Conservation (phyloP, 208 protist species). For the Crithidia thermophila region DNA sequence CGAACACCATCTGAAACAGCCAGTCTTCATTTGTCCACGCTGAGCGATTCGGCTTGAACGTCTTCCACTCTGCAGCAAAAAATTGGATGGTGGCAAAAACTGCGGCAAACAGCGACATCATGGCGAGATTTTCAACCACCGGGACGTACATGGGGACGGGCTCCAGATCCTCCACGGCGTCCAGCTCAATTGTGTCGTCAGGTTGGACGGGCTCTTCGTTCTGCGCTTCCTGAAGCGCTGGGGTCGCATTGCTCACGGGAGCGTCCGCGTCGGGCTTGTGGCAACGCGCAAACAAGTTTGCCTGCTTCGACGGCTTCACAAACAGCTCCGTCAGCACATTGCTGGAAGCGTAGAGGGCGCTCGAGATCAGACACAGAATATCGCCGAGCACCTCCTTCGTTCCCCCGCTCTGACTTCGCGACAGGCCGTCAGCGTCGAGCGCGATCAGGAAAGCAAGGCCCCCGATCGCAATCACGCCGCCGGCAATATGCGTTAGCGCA, state of each 20-base stretch:
- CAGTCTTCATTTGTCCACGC: slow-evolving; percentile 67
- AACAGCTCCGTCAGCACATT: slow-evolving; percentile 94
- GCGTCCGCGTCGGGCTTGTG: neutral
- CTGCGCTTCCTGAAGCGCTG: neutral
- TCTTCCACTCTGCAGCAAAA: slow-evolving; percentile 76
- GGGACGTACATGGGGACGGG: slow-evolving; percentile 73
- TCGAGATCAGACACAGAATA: slow-evolving; percentile 78
- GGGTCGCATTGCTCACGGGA: neutral
- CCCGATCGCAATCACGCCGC: slow-evolving; percentile 74
- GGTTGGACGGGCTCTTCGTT: neutral
- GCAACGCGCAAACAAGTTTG: slow-evolving; percentile 21
- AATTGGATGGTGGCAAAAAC: slow-evolving; percentile 81
- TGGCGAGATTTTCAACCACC: slow-evolving; percentile 70
- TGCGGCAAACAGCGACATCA: slow-evolving; percentile 76
- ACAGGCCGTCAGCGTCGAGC: slow-evolving; percentile 73
- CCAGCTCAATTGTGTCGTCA: neutral
- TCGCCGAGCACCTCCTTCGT: slow-evolving; percentile 79
- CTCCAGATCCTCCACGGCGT: slow-evolving; percentile 24
- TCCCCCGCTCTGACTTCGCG: slow-evolving; percentile 34
- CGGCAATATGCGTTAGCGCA: slow-evolving; percentile 80
- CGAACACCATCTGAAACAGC: slow-evolving; percentile 83
- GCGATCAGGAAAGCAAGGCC: slow-evolving; percentile 82
- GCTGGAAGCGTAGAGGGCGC: slow-evolving; percentile 83
- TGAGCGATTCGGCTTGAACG: slow-evolving; percentile 43
- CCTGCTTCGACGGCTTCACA: slow-evolving; percentile 67